Evolutionary conservation across 2,329 filamentous ascomycete species (phyloP), one percentile per base, ranked within the genome.

Genomic region (Mycocentrospora acerina): DNA sequence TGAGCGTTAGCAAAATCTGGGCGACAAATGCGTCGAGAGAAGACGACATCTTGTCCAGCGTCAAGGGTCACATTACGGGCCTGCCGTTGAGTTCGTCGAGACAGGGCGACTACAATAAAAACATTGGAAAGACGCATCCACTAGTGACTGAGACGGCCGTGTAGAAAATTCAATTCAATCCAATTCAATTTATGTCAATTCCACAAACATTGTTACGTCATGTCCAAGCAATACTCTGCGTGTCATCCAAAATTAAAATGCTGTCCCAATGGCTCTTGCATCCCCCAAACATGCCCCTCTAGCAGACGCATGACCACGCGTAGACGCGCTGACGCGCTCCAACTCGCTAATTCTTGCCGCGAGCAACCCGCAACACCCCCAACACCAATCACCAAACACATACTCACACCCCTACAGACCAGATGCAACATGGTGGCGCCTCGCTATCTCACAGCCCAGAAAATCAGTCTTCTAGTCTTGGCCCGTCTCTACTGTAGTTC

Each of bases 1-100:
- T 98, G 26, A 85, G 82, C 45, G 84, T 98, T 36, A 86, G 90
- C 60, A 80, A 82, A 44, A 82, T 96, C 13, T 98, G 91, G 89
- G 90, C 91, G 0, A 95, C 90, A 1, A 96, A 96, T 62, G 72
- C 80, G 15, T 45, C 52, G 51, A 37, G 56, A 36, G 42, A 70
- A 51, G 52, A 70, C 46, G 49, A 67, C 35, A 66, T 59, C 31
- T 52, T 53, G 50, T 46, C 31, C 30, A 49, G 38, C 41, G 64
- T 54, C 13, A 44, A 45, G n/a, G 60, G 58, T 16, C 33, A 46
- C 3, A 50, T 64, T 13, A 37, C 46, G 6, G 59, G 61, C 10
- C 41, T 61, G 11, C 57, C 63, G 10, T 42, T 49, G 32, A 43
- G 47, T 29, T 52, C 53, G 29, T 33, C 37, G 4, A 40, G 50